Percentiles rank a stretch among this genome's conserved stretches.
Conservation (phyloP, 495 filamentous ascomycete species). For the Pseudotulostoma volvatum region DNA sequence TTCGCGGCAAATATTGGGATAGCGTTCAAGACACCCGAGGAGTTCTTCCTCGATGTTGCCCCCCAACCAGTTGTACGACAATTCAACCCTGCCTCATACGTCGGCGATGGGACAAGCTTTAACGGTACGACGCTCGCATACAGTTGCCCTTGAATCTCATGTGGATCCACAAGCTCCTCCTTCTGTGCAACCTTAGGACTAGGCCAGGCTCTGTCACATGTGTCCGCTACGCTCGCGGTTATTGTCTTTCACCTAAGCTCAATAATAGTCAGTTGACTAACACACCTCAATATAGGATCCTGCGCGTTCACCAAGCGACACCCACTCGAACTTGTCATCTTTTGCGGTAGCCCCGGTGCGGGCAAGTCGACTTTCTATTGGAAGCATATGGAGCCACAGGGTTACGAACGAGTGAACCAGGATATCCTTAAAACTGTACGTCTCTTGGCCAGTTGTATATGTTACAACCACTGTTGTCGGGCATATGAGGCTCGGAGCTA, state of each 20-base stretch:
- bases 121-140: slow-evolving; percentile 13
- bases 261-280: too few relatives aligned
- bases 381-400: slow-evolving; percentile 58
- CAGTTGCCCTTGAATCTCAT: too few relatives aligned
- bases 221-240: too few relatives aligned
- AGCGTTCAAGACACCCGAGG: slow-evolving; percentile 71
- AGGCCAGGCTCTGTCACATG: too few relatives aligned
- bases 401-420: slow-evolving; percentile 79
- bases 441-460: too few relatives aligned
- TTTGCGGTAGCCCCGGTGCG: slow-evolving; percentile 74
- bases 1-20: slow-evolving; percentile 73
- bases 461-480: too few relatives aligned
- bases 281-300: slow-evolving; percentile 7
- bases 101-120: slow-evolving; percentile 22
- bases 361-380: slow-evolving; percentile 89
- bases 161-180: too few relatives aligned
- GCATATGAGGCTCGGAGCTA: background rate
- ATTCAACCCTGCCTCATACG: slow-evolving; percentile 48
- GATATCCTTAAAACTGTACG: slow-evolving; percentile 69
- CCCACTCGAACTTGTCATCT: slow-evolving; percentile 58
- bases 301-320: slow-evolving; percentile 43
- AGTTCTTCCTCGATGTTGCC: slow-evolving; percentile 60
- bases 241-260: too few relatives aligned
- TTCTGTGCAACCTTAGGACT: background rate
- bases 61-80: slow-evolving; percentile 43